Conservation (phyloP, 1,284 basidiomycete species). For the Cutaneotrichosporon arboriforme region DNA sequence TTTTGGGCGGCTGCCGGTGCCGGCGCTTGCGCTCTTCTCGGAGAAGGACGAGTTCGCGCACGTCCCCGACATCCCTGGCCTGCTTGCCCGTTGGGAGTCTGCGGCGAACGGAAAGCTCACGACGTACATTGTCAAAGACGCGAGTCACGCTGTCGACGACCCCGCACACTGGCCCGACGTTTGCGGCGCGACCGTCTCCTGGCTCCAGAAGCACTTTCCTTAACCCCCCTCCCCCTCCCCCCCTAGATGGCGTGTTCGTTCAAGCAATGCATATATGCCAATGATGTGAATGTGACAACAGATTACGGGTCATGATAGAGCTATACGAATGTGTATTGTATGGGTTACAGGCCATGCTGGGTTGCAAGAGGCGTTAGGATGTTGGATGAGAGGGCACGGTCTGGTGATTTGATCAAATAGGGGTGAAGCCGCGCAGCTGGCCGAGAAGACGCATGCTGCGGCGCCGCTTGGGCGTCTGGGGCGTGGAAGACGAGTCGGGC, state of each 20-base stretch:
- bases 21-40: slow-evolving; percentile 38
- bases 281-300: slow-evolving; percentile 3
- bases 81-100: slow-evolving; percentile 29
- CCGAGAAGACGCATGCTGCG: slow-evolving; percentile 14
- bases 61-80: slow-evolving; percentile 11
- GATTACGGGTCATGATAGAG: neutral
- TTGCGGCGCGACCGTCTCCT: slow-evolving; percentile 25
- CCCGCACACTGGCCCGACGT: slow-evolving; percentile 24
- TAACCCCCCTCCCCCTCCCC: no score
- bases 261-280: slow-evolving; percentile 2
- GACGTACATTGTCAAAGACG: slow-evolving; percentile 30
- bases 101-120: slow-evolving; percentile 25
- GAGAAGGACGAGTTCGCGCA: slow-evolving; percentile 39
- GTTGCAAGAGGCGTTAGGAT: neutral
- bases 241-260: neutral
- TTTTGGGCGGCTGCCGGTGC: slow-evolving; percentile 38
- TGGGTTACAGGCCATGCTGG: neutral
- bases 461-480: slow-evolving; percentile 6
- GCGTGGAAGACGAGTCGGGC: neutral
- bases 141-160: slow-evolving; percentile 41
- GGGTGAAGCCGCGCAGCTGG: slow-evolving; percentile 15
- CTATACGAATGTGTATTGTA: neutral
- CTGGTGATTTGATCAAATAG: neutral
- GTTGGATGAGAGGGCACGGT: neutral
- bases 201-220: slow-evolving; percentile 22